phyloP scores from a whole-genome alignment of 2,329 filamentous ascomycete species.

The Endoconidiophora laricicola region DNA sequence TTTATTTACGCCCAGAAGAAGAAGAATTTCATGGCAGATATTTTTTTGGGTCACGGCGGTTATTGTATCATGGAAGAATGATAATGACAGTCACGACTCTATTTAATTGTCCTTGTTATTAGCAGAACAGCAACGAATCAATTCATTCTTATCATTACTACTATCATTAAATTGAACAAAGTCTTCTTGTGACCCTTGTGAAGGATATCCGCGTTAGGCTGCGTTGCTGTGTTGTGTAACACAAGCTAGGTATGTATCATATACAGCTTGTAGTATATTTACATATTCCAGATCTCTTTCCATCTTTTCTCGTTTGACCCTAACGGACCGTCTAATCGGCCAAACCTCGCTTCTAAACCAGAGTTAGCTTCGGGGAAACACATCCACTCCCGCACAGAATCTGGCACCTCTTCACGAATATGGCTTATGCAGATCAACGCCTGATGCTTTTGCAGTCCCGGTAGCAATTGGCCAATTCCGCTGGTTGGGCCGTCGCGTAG shows the following conservation, averaged over 20 bases:
- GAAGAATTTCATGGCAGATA: too few species aligned
- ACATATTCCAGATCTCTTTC: slow-evolving; percentile 45
- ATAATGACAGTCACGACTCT: too few species aligned
- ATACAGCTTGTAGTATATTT: background rate
- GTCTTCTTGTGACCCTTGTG: too few species aligned
- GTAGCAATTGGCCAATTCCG: slow-evolving; percentile 23
- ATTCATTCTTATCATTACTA: too few species aligned
- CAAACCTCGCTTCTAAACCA: slow-evolving; percentile 43
- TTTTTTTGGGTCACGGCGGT: too few species aligned
- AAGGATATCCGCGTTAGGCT: too few species aligned
- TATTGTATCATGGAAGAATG: too few species aligned
- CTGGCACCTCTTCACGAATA: slow-evolving; percentile 75
- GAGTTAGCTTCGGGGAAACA: slow-evolving; percentile 65
- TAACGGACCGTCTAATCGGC: slow-evolving; percentile 44
- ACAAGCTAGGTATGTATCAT: background rate
- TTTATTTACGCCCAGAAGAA: too few species aligned
- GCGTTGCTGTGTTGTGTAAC: too few species aligned
- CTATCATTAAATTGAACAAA: too few species aligned
- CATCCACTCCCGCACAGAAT: slow-evolving; percentile 67
- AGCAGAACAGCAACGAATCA: too few species aligned
- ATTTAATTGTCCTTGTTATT: background rate
- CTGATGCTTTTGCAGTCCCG: slow-evolving; percentile 52
- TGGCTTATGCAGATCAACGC: slow-evolving; percentile 88
- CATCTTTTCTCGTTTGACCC: slow-evolving; percentile 40
- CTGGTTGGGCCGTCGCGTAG: slow-evolving; percentile 33